Percentiles rank a stretch among this genome's conserved stretches.
phyloP scores from a whole-genome alignment of 1,139 yeast genomes.

The Torulaspora pretoriensis region DNA sequence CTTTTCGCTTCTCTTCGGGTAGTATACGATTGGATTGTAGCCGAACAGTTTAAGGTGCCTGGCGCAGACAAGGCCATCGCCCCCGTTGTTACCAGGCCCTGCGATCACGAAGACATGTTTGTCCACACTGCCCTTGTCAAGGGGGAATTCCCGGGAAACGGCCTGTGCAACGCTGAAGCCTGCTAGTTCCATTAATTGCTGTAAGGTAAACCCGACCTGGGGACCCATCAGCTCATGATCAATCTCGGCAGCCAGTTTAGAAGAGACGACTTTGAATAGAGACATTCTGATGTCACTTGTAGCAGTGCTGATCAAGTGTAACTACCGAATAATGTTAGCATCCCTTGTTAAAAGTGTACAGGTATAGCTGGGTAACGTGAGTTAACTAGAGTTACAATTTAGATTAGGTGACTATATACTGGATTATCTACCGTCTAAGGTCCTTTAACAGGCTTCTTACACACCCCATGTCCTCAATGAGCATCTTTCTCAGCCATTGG shows the following conservation, averaged over 20 bases:
- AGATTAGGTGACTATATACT: conserved; percentile 3
- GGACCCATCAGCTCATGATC: conserved; percentile 86
- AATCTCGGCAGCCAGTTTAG: conserved; percentile 70
- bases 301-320: not conserved
- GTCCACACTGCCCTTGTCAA: conserved; percentile 18
- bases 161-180: conserved; percentile 94
- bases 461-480: conserved; percentile 37
- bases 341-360: conserved; percentile 5
- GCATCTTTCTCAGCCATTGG: conserved; percentile 35
- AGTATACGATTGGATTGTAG: conserved; percentile 64
- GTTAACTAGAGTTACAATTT: conserved; percentile 3
- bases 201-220: conserved; percentile 74
- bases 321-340: not conserved
- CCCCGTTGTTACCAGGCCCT: conserved; percentile 96
- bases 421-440: conserved; percentile 16
- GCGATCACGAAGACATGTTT: conserved; percentile 61
- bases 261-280: conserved; percentile 40
- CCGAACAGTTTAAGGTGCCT: conserved; percentile 82
- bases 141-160: conserved; percentile 60
- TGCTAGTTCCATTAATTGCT: conserved; percentile 95
- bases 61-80: conserved; percentile 95
- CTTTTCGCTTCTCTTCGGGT: conserved; percentile 56
- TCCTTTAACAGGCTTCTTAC: conserved; percentile 32
- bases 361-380: conserved; percentile 7
- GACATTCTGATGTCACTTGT: conserved; percentile 14